Conservation (phyloP, 768 basidiomycete species). For the Boletellus ananiceps region DNA sequence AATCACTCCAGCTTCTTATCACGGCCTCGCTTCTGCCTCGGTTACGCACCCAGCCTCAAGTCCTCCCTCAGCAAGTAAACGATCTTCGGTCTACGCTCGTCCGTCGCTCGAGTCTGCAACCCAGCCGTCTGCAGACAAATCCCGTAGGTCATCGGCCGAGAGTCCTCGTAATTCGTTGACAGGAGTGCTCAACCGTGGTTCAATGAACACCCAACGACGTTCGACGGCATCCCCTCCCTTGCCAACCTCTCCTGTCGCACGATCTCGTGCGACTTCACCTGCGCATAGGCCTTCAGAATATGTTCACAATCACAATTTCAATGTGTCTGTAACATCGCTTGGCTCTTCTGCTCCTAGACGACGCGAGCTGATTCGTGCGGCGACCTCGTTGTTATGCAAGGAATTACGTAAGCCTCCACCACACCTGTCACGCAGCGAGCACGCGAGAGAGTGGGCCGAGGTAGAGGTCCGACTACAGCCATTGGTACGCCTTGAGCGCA, state of each 20-base stretch:
- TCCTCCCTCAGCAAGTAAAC: slow-evolving; percentile 26
- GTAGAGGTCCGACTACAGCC: slow-evolving; percentile 63
- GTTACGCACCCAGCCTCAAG: slow-evolving; percentile 46
- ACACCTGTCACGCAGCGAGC: slow-evolving; percentile 49
- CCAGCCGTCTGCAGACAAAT: slow-evolving; percentile 27
- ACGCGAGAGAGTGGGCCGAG: slow-evolving; percentile 63
- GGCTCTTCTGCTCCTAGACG: slow-evolving; percentile 49
- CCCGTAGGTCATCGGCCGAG: slow-evolving; percentile 38
- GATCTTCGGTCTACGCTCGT: slow-evolving; percentile 25
- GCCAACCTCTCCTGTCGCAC: slow-evolving; percentile 40
- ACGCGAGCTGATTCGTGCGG: slow-evolving; percentile 63
- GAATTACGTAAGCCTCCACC: slow-evolving; percentile 61
- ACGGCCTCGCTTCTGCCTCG: slow-evolving; percentile 46
- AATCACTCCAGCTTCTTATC: slow-evolving; percentile 37
- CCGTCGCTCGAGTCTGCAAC: slow-evolving; percentile 9
- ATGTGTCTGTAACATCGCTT: slow-evolving; percentile 57
- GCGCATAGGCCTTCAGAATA: slow-evolving; percentile 40
- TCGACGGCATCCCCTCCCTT: slow-evolving; percentile 29
- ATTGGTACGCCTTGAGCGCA: slow-evolving; percentile 63
- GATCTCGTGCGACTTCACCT: slow-evolving; percentile 43
- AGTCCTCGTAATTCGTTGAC: slow-evolving; percentile 32
- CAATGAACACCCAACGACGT: slow-evolving; percentile 26
- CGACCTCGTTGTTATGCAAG: slow-evolving; percentile 59
- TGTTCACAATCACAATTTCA: slow-evolving; percentile 52
- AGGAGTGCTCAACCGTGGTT: slow-evolving; percentile 14